A percentile compares a stretch with the other conserved stretches of the same genome.
These are phyloP conservation scores for Metschnikowia reukaufii DNA, from an alignment of 805 yeast species.

Conservation along the genomic window DNA sequence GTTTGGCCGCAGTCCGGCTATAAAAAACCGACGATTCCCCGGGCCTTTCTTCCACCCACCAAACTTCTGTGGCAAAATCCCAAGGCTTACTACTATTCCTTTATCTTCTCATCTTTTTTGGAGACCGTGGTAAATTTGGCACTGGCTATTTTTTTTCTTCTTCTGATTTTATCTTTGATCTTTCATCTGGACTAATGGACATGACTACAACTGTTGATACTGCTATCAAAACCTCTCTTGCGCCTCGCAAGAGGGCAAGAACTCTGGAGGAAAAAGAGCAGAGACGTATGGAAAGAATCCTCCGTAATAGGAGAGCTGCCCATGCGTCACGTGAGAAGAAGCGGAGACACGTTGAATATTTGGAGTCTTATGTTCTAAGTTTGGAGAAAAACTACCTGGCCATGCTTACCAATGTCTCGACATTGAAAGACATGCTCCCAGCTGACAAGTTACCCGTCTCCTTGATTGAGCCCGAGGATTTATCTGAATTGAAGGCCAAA, in stretches of 20 bases:
- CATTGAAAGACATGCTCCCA: constrained; percentile 15
- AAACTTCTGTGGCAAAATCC: not conserved
- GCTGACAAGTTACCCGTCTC: constrained; percentile 9
- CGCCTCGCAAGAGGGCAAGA: constrained; percentile 95
- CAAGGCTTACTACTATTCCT: not conserved
- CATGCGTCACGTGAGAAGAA: constrained; percentile 97
- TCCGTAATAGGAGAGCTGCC: constrained; percentile 94
- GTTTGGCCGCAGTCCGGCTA: constrained; percentile 4
- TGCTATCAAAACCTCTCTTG: constrained; percentile 52
- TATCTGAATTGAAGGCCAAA: constrained; percentile 15
- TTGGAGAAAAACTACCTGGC: constrained; percentile 38
- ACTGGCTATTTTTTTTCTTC: not conserved
- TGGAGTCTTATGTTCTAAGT: constrained; percentile 59
- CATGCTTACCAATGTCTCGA: constrained; percentile 27
- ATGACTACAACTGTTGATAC: constrained; percentile 19
- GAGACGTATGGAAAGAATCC: constrained; percentile 86
- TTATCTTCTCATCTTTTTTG: not conserved
- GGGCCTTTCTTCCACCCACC: not conserved
- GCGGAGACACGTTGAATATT: constrained; percentile 83
- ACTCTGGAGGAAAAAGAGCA: constrained; percentile 97
- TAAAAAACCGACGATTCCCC: not conserved
- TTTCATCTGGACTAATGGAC: not conserved
- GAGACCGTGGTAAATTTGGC: constrained; percentile 1
- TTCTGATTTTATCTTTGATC: not conserved
- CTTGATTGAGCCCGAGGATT: constrained; percentile 16